Conservation (phyloP, 345 rosid genomes). For the Hibiscus tridactylites region DNA sequence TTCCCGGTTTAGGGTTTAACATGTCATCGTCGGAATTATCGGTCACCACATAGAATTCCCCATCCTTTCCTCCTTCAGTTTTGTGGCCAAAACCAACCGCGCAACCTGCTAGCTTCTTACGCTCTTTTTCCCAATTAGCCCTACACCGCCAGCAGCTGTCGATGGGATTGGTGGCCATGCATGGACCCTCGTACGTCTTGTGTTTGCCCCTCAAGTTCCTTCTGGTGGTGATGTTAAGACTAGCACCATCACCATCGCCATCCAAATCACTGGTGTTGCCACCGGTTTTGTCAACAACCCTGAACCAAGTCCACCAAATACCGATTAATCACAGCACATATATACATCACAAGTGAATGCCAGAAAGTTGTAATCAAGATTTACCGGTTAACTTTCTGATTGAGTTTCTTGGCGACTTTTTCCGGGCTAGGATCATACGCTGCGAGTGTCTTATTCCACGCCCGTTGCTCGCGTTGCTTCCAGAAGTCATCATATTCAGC, state of each 20-base stretch:
- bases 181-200: slow-evolving; percentile 10
- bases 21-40: not conserved
- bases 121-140: not conserved
- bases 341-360: not conserved
- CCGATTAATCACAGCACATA: not conserved
- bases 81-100: not conserved
- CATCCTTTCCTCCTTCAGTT: not conserved
- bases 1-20: not conserved
- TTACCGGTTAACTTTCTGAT: slow-evolving; percentile 19
- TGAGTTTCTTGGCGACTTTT: slow-evolving; percentile 16
- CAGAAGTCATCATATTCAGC: not conserved
- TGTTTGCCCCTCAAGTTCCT: slow-evolving; percentile 13
- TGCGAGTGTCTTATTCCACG: slow-evolving; percentile 1
- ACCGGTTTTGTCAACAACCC: not conserved
- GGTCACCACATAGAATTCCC: not conserved
- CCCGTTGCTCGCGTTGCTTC: not conserved
- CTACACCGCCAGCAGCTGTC: not conserved
- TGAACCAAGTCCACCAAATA: not conserved
- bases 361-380: not conserved
- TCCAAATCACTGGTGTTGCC: not conserved
- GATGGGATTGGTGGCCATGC: no score
- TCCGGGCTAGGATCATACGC: slow-evolving; percentile 24
- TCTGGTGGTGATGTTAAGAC: slow-evolving; percentile 16
- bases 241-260: slow-evolving; percentile 6
- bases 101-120: not conserved